Conservation (phyloP, 2,329 filamentous ascomycete species). For the Xylariaceae sp. region DNA sequence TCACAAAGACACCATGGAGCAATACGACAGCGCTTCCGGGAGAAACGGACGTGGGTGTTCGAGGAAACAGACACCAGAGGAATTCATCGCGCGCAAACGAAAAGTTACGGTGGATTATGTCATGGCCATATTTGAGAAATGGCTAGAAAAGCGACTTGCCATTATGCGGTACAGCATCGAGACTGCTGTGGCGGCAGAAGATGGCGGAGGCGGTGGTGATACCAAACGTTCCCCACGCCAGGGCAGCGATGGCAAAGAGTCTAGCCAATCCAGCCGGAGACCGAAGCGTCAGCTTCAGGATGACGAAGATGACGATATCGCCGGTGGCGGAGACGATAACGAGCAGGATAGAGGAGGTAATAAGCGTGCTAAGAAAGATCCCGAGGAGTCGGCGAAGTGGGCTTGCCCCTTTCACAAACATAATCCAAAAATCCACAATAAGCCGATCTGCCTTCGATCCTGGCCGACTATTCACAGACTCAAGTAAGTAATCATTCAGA, state of each 20-base stretch:
- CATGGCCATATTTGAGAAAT: constrained; percentile 29
- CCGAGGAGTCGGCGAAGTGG: constrained; percentile 27
- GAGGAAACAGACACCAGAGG: constrained; percentile 26
- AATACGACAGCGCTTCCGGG: constrained; percentile 22
- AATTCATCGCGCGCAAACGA: constrained; percentile 29
- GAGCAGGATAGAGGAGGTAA: constrained; percentile 33
- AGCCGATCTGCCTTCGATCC: constrained; percentile 23
- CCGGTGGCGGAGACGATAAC: constrained; percentile 28
- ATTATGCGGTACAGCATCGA: constrained; percentile 30
- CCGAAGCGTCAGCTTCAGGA: constrained; percentile 29
- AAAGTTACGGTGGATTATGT: constrained; percentile 25
- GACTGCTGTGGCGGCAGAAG: constrained; percentile 24
- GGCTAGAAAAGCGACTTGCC: constrained; percentile 30
- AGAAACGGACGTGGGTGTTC: constrained; percentile 16
- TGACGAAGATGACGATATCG: constrained; percentile 28
- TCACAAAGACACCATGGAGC: constrained; percentile 29
- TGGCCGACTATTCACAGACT: constrained; percentile 31
- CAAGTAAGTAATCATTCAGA: constrained; percentile 24
- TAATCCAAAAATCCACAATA: constrained; percentile 28
- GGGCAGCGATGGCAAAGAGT: constrained; percentile 9
- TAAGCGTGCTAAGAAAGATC: constrained; percentile 37
- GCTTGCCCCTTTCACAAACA: constrained; percentile 39
- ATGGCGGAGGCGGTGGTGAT: constrained; percentile 5
- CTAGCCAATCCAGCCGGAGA: constrained; percentile 19
- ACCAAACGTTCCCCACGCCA: constrained; percentile 6